Evolutionary conservation across 352 stramenopile species (phyloP).

Genomic region (Phytophthora nicotianae): DNA sequence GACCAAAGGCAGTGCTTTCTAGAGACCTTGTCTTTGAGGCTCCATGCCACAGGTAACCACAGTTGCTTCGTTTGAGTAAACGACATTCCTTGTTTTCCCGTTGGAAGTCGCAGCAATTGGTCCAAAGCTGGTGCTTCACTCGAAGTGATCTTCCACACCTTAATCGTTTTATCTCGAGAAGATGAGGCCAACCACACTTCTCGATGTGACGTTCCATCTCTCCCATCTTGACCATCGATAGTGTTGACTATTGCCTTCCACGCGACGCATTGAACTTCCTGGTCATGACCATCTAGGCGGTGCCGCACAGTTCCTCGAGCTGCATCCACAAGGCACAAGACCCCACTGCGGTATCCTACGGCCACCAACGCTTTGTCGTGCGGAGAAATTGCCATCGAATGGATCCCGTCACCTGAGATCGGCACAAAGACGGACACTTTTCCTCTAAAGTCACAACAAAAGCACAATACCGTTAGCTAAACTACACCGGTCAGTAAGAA

Average conservation of each 20-base stretch:
- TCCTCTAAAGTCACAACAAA: slow-evolving; percentile 31
- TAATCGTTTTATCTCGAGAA: slow-evolving; percentile 73
- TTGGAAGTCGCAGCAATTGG: slow-evolving; percentile 54
- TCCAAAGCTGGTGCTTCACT: slow-evolving; percentile 31
- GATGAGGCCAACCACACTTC: slow-evolving; percentile 59
- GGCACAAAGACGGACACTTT: slow-evolving; percentile 51
- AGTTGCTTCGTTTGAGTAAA: slow-evolving; percentile 72
- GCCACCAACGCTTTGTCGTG: slow-evolving; percentile 59
- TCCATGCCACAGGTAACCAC: slow-evolving; percentile 79
- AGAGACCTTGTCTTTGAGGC: slow-evolving; percentile 1
- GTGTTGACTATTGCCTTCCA: slow-evolving; percentile 37
- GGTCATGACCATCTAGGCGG: slow-evolving; percentile 66
- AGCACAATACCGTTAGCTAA: slow-evolving; percentile 9
- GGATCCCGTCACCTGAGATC: slow-evolving; percentile 58
- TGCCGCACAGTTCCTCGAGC: slow-evolving; percentile 37
- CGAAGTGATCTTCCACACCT: slow-evolving; percentile 49
- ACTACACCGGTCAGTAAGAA: not conserved
- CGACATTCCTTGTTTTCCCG: slow-evolving; percentile 63
- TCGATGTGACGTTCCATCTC: not conserved
- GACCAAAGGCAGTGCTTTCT: slow-evolving; percentile 59
- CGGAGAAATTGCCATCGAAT: slow-evolving; percentile 58
- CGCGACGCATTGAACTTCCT: slow-evolving; percentile 67
- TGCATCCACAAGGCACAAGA: slow-evolving; percentile 63
- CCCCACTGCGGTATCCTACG: slow-evolving; percentile 73
- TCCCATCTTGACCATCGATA: not conserved